These are phyloP conservation scores for Closterium sp. DNA, from an alignment of 139 green algal genomes.

Conservation along the genomic window DNA sequence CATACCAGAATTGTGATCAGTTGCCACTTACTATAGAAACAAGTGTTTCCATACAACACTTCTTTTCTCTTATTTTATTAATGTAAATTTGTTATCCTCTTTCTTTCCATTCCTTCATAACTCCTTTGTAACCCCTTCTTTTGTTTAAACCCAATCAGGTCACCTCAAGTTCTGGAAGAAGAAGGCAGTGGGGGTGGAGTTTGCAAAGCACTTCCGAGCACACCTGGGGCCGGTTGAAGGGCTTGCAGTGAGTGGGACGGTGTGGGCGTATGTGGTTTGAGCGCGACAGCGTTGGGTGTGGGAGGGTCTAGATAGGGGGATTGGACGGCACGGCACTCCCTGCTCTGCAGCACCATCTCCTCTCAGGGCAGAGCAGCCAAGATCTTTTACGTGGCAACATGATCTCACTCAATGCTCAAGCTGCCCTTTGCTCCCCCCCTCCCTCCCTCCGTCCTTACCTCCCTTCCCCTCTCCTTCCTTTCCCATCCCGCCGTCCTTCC, in stretches of 20 bases:
- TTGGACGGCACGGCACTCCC: constrained; percentile 68
- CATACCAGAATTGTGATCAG: too few relatives aligned
- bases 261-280: too few relatives aligned
- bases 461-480: not conserved
- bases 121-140: too few relatives aligned
- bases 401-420: too few relatives aligned
- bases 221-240: constrained; percentile 80
- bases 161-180: constrained; percentile 99
- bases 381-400: constrained; percentile 91
- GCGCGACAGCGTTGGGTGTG: too few relatives aligned
- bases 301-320: too few relatives aligned
- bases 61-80: too few relatives aligned
- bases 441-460: not conserved
- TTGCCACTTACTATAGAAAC: too few relatives aligned
- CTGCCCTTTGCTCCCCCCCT: too few relatives aligned
- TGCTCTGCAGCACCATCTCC: constrained; percentile 66
- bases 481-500: not conserved
- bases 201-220: constrained; percentile 85
- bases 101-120: too few relatives aligned
- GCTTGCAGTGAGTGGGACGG: constrained; percentile 25
- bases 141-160: constrained; percentile 39
- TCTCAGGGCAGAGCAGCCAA: constrained; percentile 73
- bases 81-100: too few relatives aligned
- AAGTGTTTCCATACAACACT: too few relatives aligned
- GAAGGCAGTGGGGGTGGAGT: constrained; percentile 75